Percentiles rank a stretch among this genome's conserved stretches.
These are phyloP conservation scores for Pseudomassariella vexata DNA, from an alignment of 2,329 filamentous ascomycete species.

Conservation along the genomic window DNA sequence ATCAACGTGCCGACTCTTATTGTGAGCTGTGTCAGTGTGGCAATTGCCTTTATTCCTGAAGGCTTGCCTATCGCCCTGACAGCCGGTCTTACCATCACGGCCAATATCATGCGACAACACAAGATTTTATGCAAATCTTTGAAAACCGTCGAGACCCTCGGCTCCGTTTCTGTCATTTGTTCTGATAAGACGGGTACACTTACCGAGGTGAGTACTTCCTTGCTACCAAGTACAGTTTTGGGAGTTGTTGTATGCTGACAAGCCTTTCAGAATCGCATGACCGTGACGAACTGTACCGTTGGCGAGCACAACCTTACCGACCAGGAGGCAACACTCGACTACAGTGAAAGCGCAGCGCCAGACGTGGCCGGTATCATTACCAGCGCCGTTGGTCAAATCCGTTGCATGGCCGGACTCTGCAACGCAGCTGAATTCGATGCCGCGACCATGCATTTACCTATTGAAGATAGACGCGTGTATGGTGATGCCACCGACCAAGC, in stretches of 20 bases:
- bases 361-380: slow-evolving; percentile 20
- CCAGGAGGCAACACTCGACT: slow-evolving; percentile 41
- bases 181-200: slow-evolving; percentile 73
- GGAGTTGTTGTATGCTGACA: slow-evolving; percentile 3
- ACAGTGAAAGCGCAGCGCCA: slow-evolving; percentile 22
- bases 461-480: slow-evolving; percentile 59
- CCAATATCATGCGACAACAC: slow-evolving; percentile 71
- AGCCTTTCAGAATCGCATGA: slow-evolving; percentile 62
- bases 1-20: slow-evolving; percentile 69
- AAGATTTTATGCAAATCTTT: slow-evolving; percentile 75
- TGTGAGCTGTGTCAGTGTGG: slow-evolving; percentile 66
- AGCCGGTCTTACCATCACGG: slow-evolving; percentile 67
- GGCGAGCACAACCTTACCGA: slow-evolving; percentile 43
- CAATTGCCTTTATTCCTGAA: slow-evolving; percentile 69
- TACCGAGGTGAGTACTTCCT: slow-evolving; percentile 38
- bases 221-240: slow-evolving; percentile 2
- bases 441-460: slow-evolving; percentile 50
- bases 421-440: slow-evolving; percentile 73
- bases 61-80: slow-evolving; percentile 66
- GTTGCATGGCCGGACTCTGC: slow-evolving; percentile 59
- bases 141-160: slow-evolving; percentile 72
- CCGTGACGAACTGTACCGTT: slow-evolving; percentile 62
- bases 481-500: slow-evolving; percentile 75
- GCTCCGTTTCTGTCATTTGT: slow-evolving; percentile 67
- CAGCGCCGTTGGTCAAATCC: slow-evolving; percentile 51